Percentiles rank a stretch among this genome's conserved stretches.
Evolutionary conservation across 345 rosid genomes (phyloP).

Genomic region (Zanthoxylum bungeanum): DNA sequence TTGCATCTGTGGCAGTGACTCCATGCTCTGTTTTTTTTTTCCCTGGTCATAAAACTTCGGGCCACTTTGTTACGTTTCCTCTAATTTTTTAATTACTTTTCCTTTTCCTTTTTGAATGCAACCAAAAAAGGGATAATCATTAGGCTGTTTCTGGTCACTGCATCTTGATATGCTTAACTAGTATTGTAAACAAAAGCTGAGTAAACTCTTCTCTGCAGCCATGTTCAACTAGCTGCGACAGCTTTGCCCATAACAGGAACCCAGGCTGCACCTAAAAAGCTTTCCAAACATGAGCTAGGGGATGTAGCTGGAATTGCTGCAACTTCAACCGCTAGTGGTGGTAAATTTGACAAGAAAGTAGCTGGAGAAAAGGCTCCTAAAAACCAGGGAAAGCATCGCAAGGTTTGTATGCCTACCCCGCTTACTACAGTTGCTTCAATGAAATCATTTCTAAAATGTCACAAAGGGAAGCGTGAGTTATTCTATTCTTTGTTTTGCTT

Average conservation of each 20-base stretch:
- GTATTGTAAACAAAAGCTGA: background rate
- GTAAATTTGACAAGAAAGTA: constrained; percentile 90
- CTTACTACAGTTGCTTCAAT: background rate
- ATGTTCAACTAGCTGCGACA: constrained; percentile 83
- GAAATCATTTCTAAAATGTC: background rate
- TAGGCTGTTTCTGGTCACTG: background rate
- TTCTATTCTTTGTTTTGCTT: background rate
- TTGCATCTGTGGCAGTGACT: background rate
- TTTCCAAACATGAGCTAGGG: constrained; percentile 67
- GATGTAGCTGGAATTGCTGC: constrained; percentile 88
- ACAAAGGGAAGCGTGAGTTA: background rate
- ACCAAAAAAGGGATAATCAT: background rate
- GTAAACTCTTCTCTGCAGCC: constrained; percentile 45
- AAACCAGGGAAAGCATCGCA: constrained; percentile 77
- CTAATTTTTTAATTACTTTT: background rate
- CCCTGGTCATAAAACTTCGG: background rate
- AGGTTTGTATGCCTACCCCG: constrained; percentile 44
- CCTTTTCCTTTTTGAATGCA: background rate
- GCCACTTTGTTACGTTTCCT: background rate
- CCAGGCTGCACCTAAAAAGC: constrained; percentile 57
- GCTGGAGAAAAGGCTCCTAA: constrained; percentile 79
- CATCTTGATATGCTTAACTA: background rate
- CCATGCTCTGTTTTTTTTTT: background rate
- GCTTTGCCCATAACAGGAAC: constrained; percentile 85
- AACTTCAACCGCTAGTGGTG: constrained; percentile 90